These are phyloP conservation scores for Hypomontagnella monticulosa DNA, from an alignment of 495 filamentous ascomycete species.

Conservation along the genomic window DNA sequence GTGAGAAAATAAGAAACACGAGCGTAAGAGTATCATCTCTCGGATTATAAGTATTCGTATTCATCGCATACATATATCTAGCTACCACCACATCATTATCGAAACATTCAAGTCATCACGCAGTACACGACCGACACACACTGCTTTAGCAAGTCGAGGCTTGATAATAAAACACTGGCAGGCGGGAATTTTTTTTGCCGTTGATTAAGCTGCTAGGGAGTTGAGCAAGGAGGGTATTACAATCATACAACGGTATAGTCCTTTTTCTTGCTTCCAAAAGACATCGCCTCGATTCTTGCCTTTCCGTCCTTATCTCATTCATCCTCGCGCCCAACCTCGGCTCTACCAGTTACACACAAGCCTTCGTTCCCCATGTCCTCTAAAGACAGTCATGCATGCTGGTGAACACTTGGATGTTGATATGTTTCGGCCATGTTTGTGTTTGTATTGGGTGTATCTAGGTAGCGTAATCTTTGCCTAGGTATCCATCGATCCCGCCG, in stretches of 20 bases:
- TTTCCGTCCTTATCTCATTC: background rate
- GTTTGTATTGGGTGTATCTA: background rate
- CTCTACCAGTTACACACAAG: slow-evolving; percentile 20
- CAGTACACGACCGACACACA: background rate
- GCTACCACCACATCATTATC: slow-evolving; percentile 10
- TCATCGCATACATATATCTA: slow-evolving; percentile 8
- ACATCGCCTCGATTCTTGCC: slow-evolving; percentile 11
- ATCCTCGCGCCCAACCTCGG: background rate
- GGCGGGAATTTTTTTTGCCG: background rate
- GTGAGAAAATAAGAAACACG: background rate
- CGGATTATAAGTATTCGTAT: background rate
- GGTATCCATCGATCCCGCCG: background rate
- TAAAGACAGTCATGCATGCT: background rate
- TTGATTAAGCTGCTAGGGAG: background rate
- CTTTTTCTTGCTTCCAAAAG: slow-evolving; percentile 5
- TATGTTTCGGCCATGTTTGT: background rate
- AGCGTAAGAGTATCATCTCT: background rate
- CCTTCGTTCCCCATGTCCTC: background rate
- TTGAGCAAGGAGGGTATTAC: slow-evolving; percentile 35
- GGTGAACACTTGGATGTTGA: background rate
- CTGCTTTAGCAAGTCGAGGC: background rate
- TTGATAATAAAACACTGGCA: background rate
- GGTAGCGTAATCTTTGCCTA: background rate
- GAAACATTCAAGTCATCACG: background rate
- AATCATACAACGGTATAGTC: slow-evolving; percentile 22